These are phyloP conservation scores for Amaranthus hypochondriacus DNA, from an alignment of 148 eudicot genomes.

Conservation along the genomic window DNA sequence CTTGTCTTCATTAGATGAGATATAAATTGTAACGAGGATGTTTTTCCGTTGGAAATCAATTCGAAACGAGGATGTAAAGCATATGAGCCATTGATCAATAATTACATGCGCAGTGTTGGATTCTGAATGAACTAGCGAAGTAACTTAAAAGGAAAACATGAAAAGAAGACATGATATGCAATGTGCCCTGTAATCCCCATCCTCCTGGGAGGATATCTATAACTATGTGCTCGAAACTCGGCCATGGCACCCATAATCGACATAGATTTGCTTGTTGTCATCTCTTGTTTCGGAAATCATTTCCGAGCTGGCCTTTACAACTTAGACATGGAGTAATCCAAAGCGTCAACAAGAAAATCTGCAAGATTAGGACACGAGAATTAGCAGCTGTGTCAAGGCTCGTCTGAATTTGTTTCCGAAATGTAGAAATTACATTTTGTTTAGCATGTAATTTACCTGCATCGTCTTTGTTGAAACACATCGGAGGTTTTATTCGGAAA, in stretches of 20 bases:
- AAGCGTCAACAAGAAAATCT: constrained; percentile 89
- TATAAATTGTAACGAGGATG: no score
- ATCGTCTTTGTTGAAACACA: constrained; percentile 89
- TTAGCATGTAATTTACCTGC: constrained; percentile 49
- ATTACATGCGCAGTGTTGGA: no score
- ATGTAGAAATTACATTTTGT: no score
- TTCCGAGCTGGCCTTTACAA: constrained; percentile 27
- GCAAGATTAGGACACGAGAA: constrained; percentile 18
- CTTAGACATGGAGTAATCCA: constrained; percentile 82
- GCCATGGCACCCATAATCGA: not conserved
- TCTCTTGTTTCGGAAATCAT: not conserved
- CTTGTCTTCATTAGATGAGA: no score
- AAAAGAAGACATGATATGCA: not conserved
- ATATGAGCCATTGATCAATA: no score
- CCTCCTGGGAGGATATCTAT: not conserved
- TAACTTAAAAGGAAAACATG: not conserved
- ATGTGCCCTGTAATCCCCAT: not conserved
- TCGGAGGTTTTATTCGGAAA: constrained; percentile 93
- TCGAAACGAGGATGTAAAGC: no score
- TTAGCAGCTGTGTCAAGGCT: not conserved
- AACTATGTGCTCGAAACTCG: not conserved
- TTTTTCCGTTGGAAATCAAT: no score
- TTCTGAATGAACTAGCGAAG: no score
- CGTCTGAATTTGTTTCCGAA: not conserved
- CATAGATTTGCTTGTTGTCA: not conserved